Conservation (phyloP, 768 basidiomycete genomes). For the Symmetrospora coprosmae region DNA sequence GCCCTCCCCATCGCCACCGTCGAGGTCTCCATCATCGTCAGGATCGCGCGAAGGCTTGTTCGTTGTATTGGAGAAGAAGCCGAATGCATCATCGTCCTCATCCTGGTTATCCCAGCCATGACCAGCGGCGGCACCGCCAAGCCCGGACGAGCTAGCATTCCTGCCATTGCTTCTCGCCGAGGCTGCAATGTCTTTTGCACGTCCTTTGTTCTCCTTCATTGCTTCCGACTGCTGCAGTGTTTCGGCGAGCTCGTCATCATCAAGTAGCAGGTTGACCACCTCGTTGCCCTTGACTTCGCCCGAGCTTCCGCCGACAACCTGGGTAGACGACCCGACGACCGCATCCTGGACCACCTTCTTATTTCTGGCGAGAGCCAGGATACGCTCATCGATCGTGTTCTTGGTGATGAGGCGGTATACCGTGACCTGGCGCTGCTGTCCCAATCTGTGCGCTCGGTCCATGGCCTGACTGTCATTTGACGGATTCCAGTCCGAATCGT, state of each 20-base stretch:
- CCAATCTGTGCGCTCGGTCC: conserved; percentile 82
- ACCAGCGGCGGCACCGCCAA: neutral
- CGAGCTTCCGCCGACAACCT: neutral
- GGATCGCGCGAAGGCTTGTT: neutral
- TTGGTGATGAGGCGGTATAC: conserved; percentile 46
- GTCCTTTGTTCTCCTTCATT: conserved; percentile 35
- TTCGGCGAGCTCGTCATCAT: conserved; percentile 71
- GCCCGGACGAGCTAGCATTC: conserved; percentile 3
- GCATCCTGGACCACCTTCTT: conserved; percentile 71
- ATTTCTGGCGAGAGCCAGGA: conserved; percentile 72
- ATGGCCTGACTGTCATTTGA: conserved; percentile 63
- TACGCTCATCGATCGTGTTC: conserved; percentile 92
- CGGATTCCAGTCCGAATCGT: conserved; percentile 96
- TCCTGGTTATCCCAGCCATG: conserved; percentile 1
- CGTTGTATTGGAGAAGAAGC: conserved; percentile 16
- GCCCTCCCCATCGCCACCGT: conserved; percentile 15
- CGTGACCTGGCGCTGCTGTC: conserved; percentile 77
- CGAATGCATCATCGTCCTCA: conserved; percentile 24
- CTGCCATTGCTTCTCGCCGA: conserved; percentile 33
- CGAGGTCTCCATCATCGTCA: conserved; percentile 35
- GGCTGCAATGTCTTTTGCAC: conserved; percentile 34
- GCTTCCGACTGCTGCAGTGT: conserved; percentile 33
- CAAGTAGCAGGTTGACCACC: conserved; percentile 83
- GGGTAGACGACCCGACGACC: conserved; percentile 55
- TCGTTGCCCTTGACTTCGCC: conserved; percentile 67